Evolutionary conservation across 164 flowering plant species (phyloP).

Genomic region (Berberis vulgaris): DNA sequence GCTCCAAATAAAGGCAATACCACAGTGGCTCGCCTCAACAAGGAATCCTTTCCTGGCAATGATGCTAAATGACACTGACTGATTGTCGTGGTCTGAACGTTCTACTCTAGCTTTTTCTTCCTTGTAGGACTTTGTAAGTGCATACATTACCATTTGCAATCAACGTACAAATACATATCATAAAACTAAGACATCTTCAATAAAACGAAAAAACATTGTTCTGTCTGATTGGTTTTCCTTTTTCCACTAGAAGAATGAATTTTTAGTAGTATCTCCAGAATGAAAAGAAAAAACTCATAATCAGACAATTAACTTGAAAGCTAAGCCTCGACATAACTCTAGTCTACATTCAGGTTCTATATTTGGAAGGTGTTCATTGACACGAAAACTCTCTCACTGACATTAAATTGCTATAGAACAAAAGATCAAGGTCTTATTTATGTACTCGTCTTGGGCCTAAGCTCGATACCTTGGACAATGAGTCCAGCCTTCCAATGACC

Average conservation of each 20-base stretch:
- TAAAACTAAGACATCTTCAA: background rate
- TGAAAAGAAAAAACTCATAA: too few species aligned
- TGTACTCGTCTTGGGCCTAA: background rate
- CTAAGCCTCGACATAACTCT: background rate
- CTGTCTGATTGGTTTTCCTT: background rate
- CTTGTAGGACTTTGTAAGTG: background rate
- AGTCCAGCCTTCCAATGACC: background rate
- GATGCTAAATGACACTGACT: constrained; percentile 8
- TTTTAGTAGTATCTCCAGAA: too few species aligned
- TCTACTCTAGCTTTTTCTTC: background rate
- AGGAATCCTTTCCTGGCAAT: constrained; percentile 5
- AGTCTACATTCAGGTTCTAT: background rate
- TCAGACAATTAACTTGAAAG: background rate
- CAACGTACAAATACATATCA: background rate
- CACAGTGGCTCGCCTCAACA: constrained; percentile 1
- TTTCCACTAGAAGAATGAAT: background rate
- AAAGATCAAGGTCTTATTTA: background rate
- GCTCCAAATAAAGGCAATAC: background rate
- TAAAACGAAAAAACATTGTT: background rate
- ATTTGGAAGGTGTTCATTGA: background rate
- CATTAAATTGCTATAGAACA: background rate
- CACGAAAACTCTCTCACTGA: background rate
- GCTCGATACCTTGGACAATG: constrained; percentile 1
- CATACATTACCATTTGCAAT: background rate
- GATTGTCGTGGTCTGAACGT: background rate